Evolutionary conservation across 257 asterid species (phyloP), one percentile per base, ranked within the genome.

Genomic region (Petunia secreta): DNA sequence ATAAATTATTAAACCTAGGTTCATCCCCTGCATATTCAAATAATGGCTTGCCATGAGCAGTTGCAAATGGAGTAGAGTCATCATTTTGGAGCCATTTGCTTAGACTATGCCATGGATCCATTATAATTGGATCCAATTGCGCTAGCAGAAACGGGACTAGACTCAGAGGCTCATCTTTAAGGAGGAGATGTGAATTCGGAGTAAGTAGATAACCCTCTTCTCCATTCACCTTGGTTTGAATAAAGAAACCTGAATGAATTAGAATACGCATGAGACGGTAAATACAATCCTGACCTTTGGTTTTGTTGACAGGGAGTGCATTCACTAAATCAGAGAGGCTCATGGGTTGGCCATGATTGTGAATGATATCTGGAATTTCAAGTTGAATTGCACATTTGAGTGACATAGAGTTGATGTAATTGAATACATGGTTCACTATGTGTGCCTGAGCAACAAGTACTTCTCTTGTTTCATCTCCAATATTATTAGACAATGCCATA

Each of bases 361-460:
- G 82, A 8, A 84, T 78, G 38, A 74, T 77, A 48, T 84, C 81
- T n/a, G 87, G 83, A 36, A 81, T 81, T 79, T 63, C 79, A 3
- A 84, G 77, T 9, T 84, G 62, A 65, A 78, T 54, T 1, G 87
- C 83, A 71, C 85, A 78, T 81, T 64, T 81, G 58, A 81, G 83
- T 7, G 87, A 78, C 75, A 63, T 59, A 1, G 83, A 69, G 1
- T 84, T 84, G 14, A 81, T 46, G 83, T 60, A 84, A 11, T 3
- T 84, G n/a, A 78, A 73, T 50, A 37, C 36, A 16, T 73, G 81
- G 16, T 84, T 81, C 79, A 39, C 60, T 81, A 81, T 71, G 74
- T 81, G 85, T 77, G 87, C 83, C 8, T 78, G 85, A 71, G 87
- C 83, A 11, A 34, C 9, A 0, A 83, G 79, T 9, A 83, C n/a